Conservation (phyloP, 768 basidiomycete genomes). For the Mycena alexandri region DNA sequence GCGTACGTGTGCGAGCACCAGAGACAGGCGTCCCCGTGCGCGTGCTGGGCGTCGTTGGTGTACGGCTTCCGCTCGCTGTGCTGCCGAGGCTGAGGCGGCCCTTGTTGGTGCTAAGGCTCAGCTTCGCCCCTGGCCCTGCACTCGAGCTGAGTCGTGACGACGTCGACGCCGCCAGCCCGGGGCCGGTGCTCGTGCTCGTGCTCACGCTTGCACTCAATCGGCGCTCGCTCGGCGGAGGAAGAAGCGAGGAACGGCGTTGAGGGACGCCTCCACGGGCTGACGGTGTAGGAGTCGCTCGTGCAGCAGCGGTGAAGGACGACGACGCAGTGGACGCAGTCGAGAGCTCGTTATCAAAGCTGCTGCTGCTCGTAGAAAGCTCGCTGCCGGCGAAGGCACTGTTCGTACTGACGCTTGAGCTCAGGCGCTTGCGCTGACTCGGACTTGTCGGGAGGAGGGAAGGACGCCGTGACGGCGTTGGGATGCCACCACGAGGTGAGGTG, state of each 20-base stretch:
- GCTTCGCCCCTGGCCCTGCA: not conserved
- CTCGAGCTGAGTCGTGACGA: slow-evolving; percentile 28
- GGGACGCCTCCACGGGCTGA: slow-evolving; percentile 25
- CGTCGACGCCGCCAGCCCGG: slow-evolving; percentile 12
- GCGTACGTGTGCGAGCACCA: slow-evolving; percentile 54
- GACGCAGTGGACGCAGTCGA: no score
- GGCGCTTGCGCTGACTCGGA: no score
- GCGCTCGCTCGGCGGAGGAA: slow-evolving; percentile 32
- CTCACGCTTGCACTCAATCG: slow-evolving; percentile 31
- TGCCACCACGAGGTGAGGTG: no score
- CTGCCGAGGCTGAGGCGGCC: slow-evolving; percentile 38
- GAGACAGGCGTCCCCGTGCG: slow-evolving; percentile 52
- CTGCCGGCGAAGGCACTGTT: no score
- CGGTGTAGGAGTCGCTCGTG: slow-evolving; percentile 68
- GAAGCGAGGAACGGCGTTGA: slow-evolving; percentile 34
- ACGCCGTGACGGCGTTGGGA: no score
- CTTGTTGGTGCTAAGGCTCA: slow-evolving; percentile 29
- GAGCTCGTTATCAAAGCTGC: no score
- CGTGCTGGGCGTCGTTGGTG: slow-evolving; percentile 60
- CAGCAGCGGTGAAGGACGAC: slow-evolving; percentile 63
- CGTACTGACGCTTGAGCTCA: no score
- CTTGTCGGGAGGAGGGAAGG: no score
- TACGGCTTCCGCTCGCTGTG: slow-evolving; percentile 50
- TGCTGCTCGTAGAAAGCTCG: no score
- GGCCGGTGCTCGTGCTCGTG: slow-evolving; percentile 24